Conservation (phyloP, 2,329 filamentous ascomycete species). For the Cladosporium sp. region DNA sequence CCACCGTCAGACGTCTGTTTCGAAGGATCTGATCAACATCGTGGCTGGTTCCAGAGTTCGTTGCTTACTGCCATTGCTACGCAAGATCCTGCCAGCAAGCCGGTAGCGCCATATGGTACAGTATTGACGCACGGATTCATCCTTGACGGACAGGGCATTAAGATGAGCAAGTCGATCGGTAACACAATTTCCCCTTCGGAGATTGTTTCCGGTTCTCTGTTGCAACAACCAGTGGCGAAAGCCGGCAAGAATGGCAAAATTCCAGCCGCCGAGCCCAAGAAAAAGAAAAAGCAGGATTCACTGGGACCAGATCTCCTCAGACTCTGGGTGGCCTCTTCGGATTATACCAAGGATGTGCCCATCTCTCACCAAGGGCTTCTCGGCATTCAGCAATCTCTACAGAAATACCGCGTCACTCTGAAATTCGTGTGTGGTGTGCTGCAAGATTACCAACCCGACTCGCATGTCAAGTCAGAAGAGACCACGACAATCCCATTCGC, state of each 20-base stretch:
- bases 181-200: constrained; percentile 78
- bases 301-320: constrained; percentile 84
- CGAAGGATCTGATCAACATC: constrained; percentile 92
- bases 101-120: constrained; percentile 70
- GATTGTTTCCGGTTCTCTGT: constrained; percentile 77
- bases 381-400: constrained; percentile 68
- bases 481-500: background rate
- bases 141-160: constrained; percentile 82
- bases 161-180: constrained; percentile 97
- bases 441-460: constrained; percentile 38
- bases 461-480: constrained; percentile 47
- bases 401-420: constrained; percentile 85
- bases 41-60: constrained; percentile 97
- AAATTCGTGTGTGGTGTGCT: constrained; percentile 81
- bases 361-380: constrained; percentile 75
- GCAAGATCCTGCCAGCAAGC: constrained; percentile 40
- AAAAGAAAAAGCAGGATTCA: constrained; percentile 17
- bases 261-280: background rate
- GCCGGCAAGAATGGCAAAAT: constrained; percentile 41
- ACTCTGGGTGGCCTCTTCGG: constrained; percentile 85
- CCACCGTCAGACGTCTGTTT: constrained; percentile 78
- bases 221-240: constrained; percentile 61
- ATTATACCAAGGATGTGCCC: constrained; percentile 83
- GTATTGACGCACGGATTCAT: constrained; percentile 96
- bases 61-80: constrained; percentile 78